These are phyloP conservation scores for Naganishia vishniacii DNA, from an alignment of 768 basidiomycete species.

Conservation along the genomic window DNA sequence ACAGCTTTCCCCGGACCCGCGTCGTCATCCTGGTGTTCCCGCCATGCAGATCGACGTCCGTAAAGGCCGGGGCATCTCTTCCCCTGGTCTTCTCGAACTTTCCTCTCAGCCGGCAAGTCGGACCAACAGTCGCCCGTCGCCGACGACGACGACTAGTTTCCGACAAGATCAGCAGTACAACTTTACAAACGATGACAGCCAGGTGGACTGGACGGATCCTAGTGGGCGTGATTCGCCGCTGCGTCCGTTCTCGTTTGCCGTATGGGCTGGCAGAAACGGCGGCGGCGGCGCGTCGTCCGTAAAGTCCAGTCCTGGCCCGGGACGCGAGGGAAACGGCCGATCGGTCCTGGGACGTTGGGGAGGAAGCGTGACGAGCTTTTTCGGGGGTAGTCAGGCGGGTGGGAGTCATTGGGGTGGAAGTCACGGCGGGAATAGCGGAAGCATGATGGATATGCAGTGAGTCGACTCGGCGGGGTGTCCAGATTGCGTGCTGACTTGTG, in stretches of 20 bases:
- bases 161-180: slow-evolving; percentile 17
- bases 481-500: not conserved
- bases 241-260: slow-evolving; percentile 50
- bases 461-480: slow-evolving; percentile 23
- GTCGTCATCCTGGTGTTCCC: not conserved
- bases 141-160: not conserved
- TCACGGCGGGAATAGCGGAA: slow-evolving; percentile 47
- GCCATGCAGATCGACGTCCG: slow-evolving; percentile 25
- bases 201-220: slow-evolving; percentile 9
- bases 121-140: not conserved
- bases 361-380: slow-evolving; percentile 47
- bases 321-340: slow-evolving; percentile 34
- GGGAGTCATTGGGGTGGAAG: slow-evolving; percentile 46
- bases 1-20: not conserved
- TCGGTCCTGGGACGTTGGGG: slow-evolving; percentile 45
- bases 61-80: slow-evolving; percentile 32
- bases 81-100: slow-evolving; percentile 33
- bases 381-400: slow-evolving; percentile 48
- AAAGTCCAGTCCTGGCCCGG: slow-evolving; percentile 25
- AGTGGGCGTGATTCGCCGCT: slow-evolving; percentile 25
- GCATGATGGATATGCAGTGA: slow-evolving; percentile 51
- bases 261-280: slow-evolving; percentile 44
- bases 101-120: slow-evolving; percentile 5
- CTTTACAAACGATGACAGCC: slow-evolving; percentile 6
- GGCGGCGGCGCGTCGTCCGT: slow-evolving; percentile 29